phyloP scores from a whole-genome alignment of 495 filamentous ascomycete species.

The Parathielavia appendiculata region DNA sequence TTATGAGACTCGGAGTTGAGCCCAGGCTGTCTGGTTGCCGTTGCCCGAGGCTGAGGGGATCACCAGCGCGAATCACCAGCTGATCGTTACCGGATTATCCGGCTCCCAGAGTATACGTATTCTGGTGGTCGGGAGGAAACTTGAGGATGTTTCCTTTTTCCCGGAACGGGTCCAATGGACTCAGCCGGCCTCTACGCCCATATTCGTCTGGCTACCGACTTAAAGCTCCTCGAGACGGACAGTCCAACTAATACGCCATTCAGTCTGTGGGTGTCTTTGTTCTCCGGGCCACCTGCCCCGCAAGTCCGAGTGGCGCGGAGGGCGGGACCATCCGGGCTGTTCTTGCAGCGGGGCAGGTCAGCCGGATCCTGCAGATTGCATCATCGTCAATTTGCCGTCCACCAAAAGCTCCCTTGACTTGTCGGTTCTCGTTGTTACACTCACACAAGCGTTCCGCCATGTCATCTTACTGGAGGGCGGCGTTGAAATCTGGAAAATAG shows the following conservation, averaged over 20 bases:
- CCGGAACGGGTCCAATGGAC: too few relatives aligned
- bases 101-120: too few relatives aligned
- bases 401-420: background rate
- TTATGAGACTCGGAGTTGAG: background rate
- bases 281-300: background rate
- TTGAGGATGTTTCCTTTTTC: too few relatives aligned
- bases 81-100: background rate
- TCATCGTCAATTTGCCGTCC: background rate
- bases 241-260: too few relatives aligned
- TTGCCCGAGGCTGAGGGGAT: background rate
- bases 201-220: too few relatives aligned
- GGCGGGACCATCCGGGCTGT: background rate
- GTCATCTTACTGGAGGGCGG: background rate
- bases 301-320: background rate
- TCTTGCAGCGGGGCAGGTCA: background rate
- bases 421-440: background rate
- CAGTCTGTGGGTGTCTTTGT: background rate
- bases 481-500: too few relatives aligned
- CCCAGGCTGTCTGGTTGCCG: background rate
- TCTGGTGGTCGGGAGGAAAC: background rate
- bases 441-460: background rate
- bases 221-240: too few relatives aligned
- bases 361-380: background rate
- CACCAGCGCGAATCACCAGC: background rate
- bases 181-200: too few relatives aligned